Evolutionary conservation across 176 grass and related monocot genomes (phyloP).

Genomic region (Alloteropsis semialata): DNA sequence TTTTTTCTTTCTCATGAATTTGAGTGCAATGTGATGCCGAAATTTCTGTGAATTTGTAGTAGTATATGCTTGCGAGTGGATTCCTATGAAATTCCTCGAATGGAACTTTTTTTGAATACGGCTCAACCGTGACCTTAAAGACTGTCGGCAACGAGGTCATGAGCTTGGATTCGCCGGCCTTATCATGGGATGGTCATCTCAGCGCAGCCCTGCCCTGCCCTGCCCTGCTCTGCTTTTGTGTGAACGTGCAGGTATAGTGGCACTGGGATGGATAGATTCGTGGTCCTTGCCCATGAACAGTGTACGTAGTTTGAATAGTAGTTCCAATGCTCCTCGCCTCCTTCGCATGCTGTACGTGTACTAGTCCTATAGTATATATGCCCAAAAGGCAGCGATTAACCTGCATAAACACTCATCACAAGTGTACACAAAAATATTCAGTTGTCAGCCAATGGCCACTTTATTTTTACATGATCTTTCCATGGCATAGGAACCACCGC

Average conservation of each 20-base stretch:
- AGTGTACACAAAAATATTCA: no score
- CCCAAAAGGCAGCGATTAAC: background rate
- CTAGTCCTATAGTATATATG: background rate
- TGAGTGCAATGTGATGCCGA: background rate
- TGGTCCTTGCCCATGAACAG: constrained; percentile 31
- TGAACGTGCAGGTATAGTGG: constrained; percentile 42
- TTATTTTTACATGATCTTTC: no score
- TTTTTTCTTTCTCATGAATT: background rate
- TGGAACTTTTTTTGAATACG: background rate
- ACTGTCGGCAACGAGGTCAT: constrained; percentile 24
- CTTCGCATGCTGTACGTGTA: background rate
- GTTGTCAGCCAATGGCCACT: no score
- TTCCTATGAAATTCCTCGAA: background rate
- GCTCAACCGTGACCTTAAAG: background rate
- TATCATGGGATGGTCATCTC: constrained; percentile 23
- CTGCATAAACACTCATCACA: background rate
- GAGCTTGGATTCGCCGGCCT: background rate
- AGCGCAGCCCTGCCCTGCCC: background rate
- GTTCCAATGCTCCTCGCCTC: background rate
- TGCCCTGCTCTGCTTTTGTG: constrained; percentile 22
- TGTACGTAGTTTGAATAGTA: constrained; percentile 5
- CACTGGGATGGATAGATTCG: constrained; percentile 8
- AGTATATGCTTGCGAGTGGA: background rate
- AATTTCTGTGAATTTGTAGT: background rate
- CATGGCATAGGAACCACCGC: background rate